Evolutionary conservation across 495 filamentous ascomycete species (phyloP).

Genomic region (Trichoderma asperelloides): DNA sequence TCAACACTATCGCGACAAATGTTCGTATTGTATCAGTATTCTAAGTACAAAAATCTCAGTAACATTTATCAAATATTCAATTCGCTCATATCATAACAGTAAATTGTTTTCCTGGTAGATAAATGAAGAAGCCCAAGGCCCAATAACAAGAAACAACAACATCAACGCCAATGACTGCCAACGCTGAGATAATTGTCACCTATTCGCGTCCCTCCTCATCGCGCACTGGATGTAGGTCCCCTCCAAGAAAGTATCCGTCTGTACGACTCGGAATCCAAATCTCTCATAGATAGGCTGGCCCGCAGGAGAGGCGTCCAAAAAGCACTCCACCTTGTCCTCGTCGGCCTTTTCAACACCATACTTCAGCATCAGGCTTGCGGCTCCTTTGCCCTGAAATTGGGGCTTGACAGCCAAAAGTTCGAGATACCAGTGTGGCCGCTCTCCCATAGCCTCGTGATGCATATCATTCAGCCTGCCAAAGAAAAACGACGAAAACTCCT

Average conservation of each 20-base stretch:
- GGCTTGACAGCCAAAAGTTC: slow-evolving; percentile 40
- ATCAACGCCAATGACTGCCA: too few relatives aligned
- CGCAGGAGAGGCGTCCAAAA: slow-evolving; percentile 44
- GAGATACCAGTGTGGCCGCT: slow-evolving; percentile 31
- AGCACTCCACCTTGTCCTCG: slow-evolving; percentile 33
- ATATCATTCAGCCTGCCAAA: slow-evolving; percentile 18
- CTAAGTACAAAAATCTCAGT: too few relatives aligned
- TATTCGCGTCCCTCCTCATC: background rate
- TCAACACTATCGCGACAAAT: too few relatives aligned
- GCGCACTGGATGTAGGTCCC: slow-evolving; percentile 11
- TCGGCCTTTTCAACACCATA: slow-evolving; percentile 45
- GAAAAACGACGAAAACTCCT: slow-evolving; percentile 20
- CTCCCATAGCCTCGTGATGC: slow-evolving; percentile 25
- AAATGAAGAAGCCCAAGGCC: too few relatives aligned
- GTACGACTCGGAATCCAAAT: slow-evolving; percentile 40
- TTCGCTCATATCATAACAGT: too few relatives aligned
- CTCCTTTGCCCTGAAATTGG: slow-evolving; percentile 40
- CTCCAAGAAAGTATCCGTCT: slow-evolving; percentile 25
- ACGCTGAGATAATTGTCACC: too few relatives aligned
- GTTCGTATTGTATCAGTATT: too few relatives aligned
- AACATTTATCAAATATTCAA: too few relatives aligned
- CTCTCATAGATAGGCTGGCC: slow-evolving; percentile 46
- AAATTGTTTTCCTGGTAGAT: too few relatives aligned
- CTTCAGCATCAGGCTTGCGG: slow-evolving; percentile 36
- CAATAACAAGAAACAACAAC: too few relatives aligned